Base-by-base conservation (phyloP, 106 monocot genomes). In the Allium fistulosum region DNA sequence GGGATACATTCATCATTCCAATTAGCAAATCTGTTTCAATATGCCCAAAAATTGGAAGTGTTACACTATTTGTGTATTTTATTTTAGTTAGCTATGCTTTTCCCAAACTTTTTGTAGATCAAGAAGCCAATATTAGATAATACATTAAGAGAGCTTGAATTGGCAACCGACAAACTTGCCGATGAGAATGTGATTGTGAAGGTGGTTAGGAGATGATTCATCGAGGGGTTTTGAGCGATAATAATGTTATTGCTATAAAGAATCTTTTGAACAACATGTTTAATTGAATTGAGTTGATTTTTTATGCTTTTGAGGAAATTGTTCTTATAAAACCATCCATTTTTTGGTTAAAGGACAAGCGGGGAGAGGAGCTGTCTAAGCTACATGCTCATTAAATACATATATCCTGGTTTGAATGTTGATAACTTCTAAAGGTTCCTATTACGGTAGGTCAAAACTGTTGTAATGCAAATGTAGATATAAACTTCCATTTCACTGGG, bases 401-500 rank as follows among this genome's bases (percentile, higher is more conserved):
- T 57, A 11, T 8, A 66, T 58, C 14, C 0, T 59, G 49, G 17
- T 49, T 11, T 13, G 22, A 71, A 49, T 37, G 58, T 59, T 22
- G 8, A 17, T 17, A 18, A 49, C 11, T 6, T 72, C 69, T 84
- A 17, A 71, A 95, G 94, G 91, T 91, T 63, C 80, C 86, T 64
- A 89, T 92, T 61, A 53, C 69, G 51, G 68, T 93, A 74, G 87
- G 93, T 58, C 74, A 93, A 17, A 81, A 75, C 59, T 89, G 97
- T 26, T 99, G 97, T 52, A 99, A 99, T 76, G 74, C 63, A 66
- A 93, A 99, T 87, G 87, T 76, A 70, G 93, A 99, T 87, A 87
- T 99, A 28, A 99, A 99, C 79, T 93, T 99, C 62, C 77, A 72
- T 65, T 80, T 99, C 51, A 99, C 97, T 49, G 97, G 97, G 92